These are phyloP conservation scores for Aspergillus nomiae DNA, from an alignment of 2,329 filamentous ascomycete species.

Conservation along the genomic window DNA sequence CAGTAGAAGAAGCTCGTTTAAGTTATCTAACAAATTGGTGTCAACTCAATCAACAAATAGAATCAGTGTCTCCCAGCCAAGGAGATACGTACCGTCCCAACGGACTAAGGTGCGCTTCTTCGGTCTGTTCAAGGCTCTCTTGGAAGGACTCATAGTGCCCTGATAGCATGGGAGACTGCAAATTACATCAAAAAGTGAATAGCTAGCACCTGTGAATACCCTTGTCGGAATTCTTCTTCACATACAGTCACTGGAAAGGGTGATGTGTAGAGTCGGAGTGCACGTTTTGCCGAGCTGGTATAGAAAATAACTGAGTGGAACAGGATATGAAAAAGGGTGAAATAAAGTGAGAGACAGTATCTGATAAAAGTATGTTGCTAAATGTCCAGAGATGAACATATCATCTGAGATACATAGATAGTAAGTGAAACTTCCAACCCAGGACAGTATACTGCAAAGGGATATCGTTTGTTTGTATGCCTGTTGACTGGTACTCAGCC, in stretches of 20 bases:
- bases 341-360: neutral
- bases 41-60: neutral
- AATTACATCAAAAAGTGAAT: neutral
- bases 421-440: neutral
- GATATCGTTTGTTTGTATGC: neutral
- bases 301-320: neutral
- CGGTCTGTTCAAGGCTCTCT: conserved; percentile 27
- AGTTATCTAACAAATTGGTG: conserved; percentile 38
- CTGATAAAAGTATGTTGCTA: too few relatives aligned
- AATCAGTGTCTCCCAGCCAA: neutral
- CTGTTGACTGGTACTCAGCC: neutral
- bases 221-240: neutral
- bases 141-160: conserved; percentile 4
- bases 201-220: neutral
- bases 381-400: neutral
- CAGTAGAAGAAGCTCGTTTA: conserved; percentile 47
- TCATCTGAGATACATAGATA: neutral
- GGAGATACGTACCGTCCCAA: conserved; percentile 41
- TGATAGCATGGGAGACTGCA: neutral
- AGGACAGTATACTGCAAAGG: neutral
- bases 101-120: conserved; percentile 42
- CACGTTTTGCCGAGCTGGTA: neutral
- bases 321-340: neutral
- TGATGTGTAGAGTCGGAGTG: neutral
- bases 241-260: neutral